Evolutionary conservation across 768 basidiomycete genomes (phyloP), one percentile per base, ranked within the genome.

Genomic region (Ramaria sp.): DNA sequence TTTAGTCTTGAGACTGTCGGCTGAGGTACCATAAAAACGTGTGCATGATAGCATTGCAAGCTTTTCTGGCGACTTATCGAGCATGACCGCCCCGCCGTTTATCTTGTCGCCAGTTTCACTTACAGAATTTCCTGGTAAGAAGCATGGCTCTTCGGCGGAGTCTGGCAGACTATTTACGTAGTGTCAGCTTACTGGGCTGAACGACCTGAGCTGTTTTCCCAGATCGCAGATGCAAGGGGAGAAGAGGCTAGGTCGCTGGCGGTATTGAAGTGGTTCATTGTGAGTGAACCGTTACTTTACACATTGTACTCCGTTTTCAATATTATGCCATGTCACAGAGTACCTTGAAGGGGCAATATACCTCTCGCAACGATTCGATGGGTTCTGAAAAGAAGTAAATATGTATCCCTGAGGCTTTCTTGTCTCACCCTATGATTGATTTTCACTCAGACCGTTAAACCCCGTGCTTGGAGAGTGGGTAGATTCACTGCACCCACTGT

Each of bases 371-470:
- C 64, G 93, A 96, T 72, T 84, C 85, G 61, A 86, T 92, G 82
- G 95, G 95, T 13, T 91, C 89, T 1, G 94, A 98, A 79, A 98
- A 98, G 78, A 98, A 98, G 89, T 90, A 60, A 49, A 82, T 73
- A 37, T 19, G 33, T 55, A 53, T 12, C 53, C 22, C 31, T 31
- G 17, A 22, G 30, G 10, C 30, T 42, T 3, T 15, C 30, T 51
- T 19, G 7, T 31, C 49, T 24, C 49, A 34, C 12, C 20, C 24
- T 2, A 34, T 58, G 19, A 65, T 60, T 53, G 51, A 54, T 59
- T 45, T 51, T 53, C 27, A 22, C 17, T 10, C 62, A 94, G 91
- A 64, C 95, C 95, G 15, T 77, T 99, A 55, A 99, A 99, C 67
- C 95, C 95, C 34, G 92, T 91, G 10, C 85, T 96, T 15, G 92